These are phyloP conservation scores for Gossypium schwendimanii DNA, from an alignment of 441 rosid species.

Conservation along the genomic window DNA sequence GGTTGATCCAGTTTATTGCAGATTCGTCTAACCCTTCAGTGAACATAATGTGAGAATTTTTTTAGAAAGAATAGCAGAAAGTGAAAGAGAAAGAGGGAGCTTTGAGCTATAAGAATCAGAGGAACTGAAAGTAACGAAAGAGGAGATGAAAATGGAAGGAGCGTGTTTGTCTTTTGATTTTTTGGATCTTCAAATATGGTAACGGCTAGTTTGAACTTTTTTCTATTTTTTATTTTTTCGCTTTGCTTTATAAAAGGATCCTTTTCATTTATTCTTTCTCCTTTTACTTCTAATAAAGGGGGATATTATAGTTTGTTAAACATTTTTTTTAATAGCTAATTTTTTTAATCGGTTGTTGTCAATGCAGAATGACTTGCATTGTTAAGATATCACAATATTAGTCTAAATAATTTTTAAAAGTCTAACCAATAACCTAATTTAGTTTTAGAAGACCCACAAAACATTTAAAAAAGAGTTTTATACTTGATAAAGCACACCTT, in stretches of 20 bases:
- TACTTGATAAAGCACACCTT: no score
- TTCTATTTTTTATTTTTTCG: not conserved
- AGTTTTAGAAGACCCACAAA: no score
- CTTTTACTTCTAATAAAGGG: not conserved
- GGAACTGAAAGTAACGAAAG: conserved; percentile 11
- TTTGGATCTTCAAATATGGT: conserved; percentile 11
- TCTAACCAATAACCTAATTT: no score
- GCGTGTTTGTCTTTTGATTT: not conserved
- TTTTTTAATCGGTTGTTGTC: no score
- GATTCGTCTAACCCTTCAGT: conserved; percentile 60
- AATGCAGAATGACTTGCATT: accelerated
- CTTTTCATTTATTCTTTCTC: not conserved
- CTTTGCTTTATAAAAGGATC: not conserved
- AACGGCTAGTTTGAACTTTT: conserved; percentile 48
- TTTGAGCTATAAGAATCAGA: not conserved
- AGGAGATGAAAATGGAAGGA: not conserved
- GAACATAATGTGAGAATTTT: conserved; percentile 26
- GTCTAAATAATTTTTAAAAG: no score
- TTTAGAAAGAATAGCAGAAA: not conserved
- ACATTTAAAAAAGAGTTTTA: no score
- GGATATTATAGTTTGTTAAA: no score
- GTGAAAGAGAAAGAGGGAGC: not conserved
- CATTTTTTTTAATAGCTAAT: no score
- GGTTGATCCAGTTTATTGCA: conserved; percentile 69
- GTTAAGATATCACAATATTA: no score